These are phyloP conservation scores for Coleophoma cylindrospora DNA, from an alignment of 2,329 filamentous ascomycete genomes.

Conservation along the genomic window DNA sequence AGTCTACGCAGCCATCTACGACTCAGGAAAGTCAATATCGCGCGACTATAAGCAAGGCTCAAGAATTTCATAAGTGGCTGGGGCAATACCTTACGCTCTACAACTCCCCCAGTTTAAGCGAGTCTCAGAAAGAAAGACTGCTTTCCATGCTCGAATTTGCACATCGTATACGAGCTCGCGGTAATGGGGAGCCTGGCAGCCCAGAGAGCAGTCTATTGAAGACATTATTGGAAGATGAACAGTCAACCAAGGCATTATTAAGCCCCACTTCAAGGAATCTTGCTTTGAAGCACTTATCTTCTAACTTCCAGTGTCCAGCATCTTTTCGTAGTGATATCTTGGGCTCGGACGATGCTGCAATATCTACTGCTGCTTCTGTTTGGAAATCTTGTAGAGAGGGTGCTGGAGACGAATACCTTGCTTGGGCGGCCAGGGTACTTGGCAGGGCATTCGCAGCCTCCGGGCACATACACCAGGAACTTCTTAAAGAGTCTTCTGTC, in stretches of 20 bases:
- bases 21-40: slow-evolving; percentile 82
- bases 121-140: slow-evolving; percentile 51
- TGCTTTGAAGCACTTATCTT: slow-evolving; percentile 69
- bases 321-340: slow-evolving; percentile 62
- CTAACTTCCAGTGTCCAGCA: slow-evolving; percentile 61
- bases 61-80: slow-evolving; percentile 76
- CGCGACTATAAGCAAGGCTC: slow-evolving; percentile 70
- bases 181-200: slow-evolving; percentile 63
- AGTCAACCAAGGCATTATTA: slow-evolving; percentile 56
- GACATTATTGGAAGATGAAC: slow-evolving; percentile 73
- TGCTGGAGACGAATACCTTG: slow-evolving; percentile 62
- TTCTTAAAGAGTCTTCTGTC: slow-evolving; percentile 56
- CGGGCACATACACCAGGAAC: slow-evolving; percentile 58
- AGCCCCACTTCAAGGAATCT: slow-evolving; percentile 64
- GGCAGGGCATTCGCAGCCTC: slow-evolving; percentile 79
- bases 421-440: slow-evolving; percentile 82
- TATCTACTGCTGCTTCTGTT: slow-evolving; percentile 58
- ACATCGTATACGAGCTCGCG: slow-evolving; percentile 59
- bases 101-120: slow-evolving; percentile 32
- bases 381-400: slow-evolving; percentile 71
- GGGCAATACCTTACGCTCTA: slow-evolving; percentile 62
- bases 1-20: slow-evolving; percentile 69
- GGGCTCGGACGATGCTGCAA: slow-evolving; percentile 59
- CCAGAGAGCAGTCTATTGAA: slow-evolving; percentile 76
- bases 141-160: slow-evolving; percentile 64